Evolutionary conservation across 1,139 yeast genomes (phyloP), one percentile per base, ranked within the genome.

Genomic region (Hemisphaericaspora xylofermentans): DNA sequence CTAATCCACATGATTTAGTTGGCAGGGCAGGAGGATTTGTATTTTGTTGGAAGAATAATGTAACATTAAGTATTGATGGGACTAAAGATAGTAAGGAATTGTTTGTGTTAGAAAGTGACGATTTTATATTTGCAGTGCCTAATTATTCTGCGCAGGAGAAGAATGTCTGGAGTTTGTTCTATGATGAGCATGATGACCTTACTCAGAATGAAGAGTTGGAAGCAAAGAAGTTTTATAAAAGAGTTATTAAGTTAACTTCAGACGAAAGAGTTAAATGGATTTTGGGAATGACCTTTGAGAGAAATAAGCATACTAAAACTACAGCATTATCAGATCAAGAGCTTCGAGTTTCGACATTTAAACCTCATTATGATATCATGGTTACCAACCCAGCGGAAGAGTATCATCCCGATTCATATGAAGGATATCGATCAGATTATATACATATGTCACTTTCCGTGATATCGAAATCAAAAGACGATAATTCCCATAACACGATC

Each of bases 21-120:
- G 91, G 88, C 1, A 67, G 70, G 10, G 74, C 82, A 38, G 77
- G 96, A 2, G 98, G 98, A 0, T 86, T 88, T 58, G 80, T 84
- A 1, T 77, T 89, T 52, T 78, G 83, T 25, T 91, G 96, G 83
- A 77, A 78, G 49, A 78, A 84, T 36, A 71, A 83, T 51, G 89
- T 87, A 3, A 54, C 58, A 2, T 68, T 88, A 41, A 57, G 65
- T 5, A 70, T 88, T 39, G 88, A 88, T 59, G 80, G 79, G 16
- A 68, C 78, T 16, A 82, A 77, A 24, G 72, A 81, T 45, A 82
- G 87, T 14, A 73, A 72, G 38, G 80, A 83, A 40, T 74, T 93
- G 43, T 60, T 89, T 38, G 69, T 76, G 6, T 77, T 87, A 26
- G 72, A 74, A 8, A 80, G 96, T 44, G 80, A 84, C 37, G 79